phyloP scores from a whole-genome alignment of 1,284 basidiomycete species.

The Leucoagaricus sp. region DNA sequence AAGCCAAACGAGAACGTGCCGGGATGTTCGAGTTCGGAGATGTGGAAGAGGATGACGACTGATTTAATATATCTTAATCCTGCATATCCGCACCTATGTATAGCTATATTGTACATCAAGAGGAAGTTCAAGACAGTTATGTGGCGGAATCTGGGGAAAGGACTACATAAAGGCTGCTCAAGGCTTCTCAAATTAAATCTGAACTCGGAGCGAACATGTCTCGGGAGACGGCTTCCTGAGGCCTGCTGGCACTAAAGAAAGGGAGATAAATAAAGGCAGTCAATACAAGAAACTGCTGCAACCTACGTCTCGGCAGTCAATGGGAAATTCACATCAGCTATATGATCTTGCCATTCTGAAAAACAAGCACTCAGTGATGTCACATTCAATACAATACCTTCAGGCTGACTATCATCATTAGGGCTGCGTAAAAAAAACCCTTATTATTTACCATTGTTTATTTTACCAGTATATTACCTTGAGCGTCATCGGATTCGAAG shows the following conservation, averaged over 20 bases:
- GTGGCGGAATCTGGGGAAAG: too few relatives aligned
- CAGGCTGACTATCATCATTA: slow-evolving; percentile 49
- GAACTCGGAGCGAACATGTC: slow-evolving; percentile 19
- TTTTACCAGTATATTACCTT: too few relatives aligned
- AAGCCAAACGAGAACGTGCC: slow-evolving; percentile 74
- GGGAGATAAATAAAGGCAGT: background rate
- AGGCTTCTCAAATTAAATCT: background rate
- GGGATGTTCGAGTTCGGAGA: slow-evolving; percentile 92
- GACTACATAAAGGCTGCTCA: too few relatives aligned
- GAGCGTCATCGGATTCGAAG: too few relatives aligned
- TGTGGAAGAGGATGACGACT: slow-evolving; percentile 67
- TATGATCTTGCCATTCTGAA: slow-evolving; percentile 61
- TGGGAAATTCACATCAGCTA: slow-evolving; percentile 51
- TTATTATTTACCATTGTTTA: too few relatives aligned
- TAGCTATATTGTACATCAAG: background rate
- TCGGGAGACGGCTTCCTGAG: slow-evolving; percentile 39
- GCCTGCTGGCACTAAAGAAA: slow-evolving; percentile 43
- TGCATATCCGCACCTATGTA: background rate
- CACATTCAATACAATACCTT: slow-evolving; percentile 37
- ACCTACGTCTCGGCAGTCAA: slow-evolving; percentile 51
- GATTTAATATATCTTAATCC: background rate
- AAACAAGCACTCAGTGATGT: background rate
- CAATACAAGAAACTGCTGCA: slow-evolving; percentile 14
- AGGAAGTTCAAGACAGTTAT: too few relatives aligned
- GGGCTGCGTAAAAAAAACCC: slow-evolving; percentile 65